Evolutionary conservation across 257 asterid species (phyloP), one percentile per base, ranked within the genome.

Genomic region (Knoxia roxburghii): DNA sequence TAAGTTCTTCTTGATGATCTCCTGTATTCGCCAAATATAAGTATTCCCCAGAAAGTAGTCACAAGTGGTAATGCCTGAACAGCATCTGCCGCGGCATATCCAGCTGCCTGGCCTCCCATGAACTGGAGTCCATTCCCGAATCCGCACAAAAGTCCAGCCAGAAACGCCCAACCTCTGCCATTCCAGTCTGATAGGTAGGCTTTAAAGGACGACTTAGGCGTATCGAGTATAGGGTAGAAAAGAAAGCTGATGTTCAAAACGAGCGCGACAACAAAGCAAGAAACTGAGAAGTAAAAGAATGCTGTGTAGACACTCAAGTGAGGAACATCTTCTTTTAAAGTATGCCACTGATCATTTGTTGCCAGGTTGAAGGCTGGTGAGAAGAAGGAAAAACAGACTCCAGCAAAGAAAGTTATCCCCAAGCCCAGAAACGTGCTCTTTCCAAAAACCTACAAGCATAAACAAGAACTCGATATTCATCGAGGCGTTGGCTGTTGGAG

Each of bases 61-160:
- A 91, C 96, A 2, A 91, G 87, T 0, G 98, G 96, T 57, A 91
- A 87, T 49, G 96, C 98, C 98, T 89, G 77, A 65, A 91, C 98
- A 1, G 98, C 98, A 64, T 89, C 96, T 12, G 98, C 98, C 55
- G 98, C 99, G 58, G 99, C 97, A 24, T 93, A 93, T 43, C 99
- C 99, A 54, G 99, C 98, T 52, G 98, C 96, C 61, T 89, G 96
- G 54, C 98, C 98, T 41, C 98, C 98, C 96, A 92, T 89, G 71
- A 92, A 92, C 83, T 92, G 97, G 30, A 89, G 98, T 18, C 97
- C 98, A 26, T 92, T 92, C 17, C 98, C 97, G 57, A 92, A 86
- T 45, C 97, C 97, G 30, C 97, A 89, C 21, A 92, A 60, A 33
- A 92, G 77, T 23, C 98, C 98, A 0, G 98, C 98, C 79, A 86